A percentile compares a stretch with the other conserved stretches of the same genome.
Conservation (phyloP, 2,329 filamentous ascomycete species). For the Epichloe baconii region DNA sequence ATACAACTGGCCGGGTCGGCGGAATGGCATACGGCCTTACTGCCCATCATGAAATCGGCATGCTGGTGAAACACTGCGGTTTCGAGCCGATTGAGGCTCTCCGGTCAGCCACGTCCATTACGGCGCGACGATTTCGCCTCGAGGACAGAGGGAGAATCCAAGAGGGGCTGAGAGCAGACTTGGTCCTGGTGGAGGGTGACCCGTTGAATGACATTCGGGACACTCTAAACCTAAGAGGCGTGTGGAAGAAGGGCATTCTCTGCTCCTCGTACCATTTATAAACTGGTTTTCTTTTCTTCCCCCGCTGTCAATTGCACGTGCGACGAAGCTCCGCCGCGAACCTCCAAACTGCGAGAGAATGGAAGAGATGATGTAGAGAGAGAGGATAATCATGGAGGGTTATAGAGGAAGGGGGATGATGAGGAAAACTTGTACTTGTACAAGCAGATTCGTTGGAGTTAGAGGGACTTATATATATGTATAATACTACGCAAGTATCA, state of each 20-base stretch:
- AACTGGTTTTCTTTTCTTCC: neutral
- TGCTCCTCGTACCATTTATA: conserved; percentile 2
- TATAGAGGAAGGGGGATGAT: too few relatives aligned
- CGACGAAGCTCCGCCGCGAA: too few relatives aligned
- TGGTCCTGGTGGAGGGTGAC: conserved; percentile 9
- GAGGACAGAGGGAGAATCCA: conserved; percentile 7
- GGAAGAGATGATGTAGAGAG: too few relatives aligned
- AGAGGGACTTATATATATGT: too few relatives aligned
- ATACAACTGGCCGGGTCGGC: conserved; percentile 6
- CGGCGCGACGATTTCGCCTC: conserved; percentile 7
- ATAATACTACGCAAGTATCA: too few relatives aligned
- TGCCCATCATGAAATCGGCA: conserved; percentile 8
- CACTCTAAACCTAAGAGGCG: conserved; percentile 5
- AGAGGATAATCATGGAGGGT: too few relatives aligned
- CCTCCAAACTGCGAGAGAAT: too few relatives aligned
- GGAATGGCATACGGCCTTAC: conserved; percentile 8
- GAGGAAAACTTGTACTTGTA: too few relatives aligned
- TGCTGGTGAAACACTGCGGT: conserved; percentile 8
- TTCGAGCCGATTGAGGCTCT: conserved; percentile 8
- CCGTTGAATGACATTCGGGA: conserved; percentile 3
- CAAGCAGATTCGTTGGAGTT: too few relatives aligned
- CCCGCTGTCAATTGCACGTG: too few relatives aligned
- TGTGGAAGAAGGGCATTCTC: conserved; percentile 8
- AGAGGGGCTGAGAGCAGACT: conserved; percentile 6
- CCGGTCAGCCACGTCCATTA: conserved; percentile 7